These are phyloP conservation scores for Lipomyces sp. DNA, from an alignment of 805 yeast genomes.

Conservation along the genomic window DNA sequence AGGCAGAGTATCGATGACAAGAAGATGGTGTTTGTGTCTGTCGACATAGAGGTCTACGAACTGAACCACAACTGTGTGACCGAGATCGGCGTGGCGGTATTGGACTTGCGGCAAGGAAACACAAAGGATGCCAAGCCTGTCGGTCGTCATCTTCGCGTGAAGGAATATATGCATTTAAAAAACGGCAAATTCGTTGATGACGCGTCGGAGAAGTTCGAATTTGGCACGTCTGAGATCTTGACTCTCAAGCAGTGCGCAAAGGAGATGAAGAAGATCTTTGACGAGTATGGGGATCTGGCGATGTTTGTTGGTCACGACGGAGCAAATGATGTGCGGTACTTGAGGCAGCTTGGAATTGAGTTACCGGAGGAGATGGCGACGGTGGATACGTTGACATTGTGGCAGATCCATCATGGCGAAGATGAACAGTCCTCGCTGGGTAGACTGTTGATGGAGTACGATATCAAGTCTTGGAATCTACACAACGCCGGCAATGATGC, in stretches of 20 bases:
- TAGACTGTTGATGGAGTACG: neutral
- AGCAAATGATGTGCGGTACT: conserved; percentile 20
- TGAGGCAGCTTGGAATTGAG: conserved; percentile 7
- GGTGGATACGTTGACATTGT: conserved; percentile 19
- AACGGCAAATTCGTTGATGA: conserved; percentile 27
- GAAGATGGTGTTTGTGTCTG: conserved; percentile 18
- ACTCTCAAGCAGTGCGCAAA: conserved; percentile 4
- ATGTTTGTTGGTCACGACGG: conserved; percentile 32
- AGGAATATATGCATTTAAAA: conserved; percentile 15
- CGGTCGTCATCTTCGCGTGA: conserved; percentile 18
- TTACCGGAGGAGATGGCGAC: conserved; percentile 5
- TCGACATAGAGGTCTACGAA: conserved; percentile 30
- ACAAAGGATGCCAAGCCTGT: neutral
- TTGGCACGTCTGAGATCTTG: conserved; percentile 22
- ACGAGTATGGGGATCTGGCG: neutral
- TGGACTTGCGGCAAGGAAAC: conserved; percentile 7
- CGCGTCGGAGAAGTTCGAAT: conserved; percentile 23
- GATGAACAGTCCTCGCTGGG: conserved; percentile 10
- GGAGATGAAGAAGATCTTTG: conserved; percentile 8
- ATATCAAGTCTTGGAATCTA: conserved; percentile 20
- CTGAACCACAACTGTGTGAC: conserved; percentile 10
- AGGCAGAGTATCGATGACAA: conserved; percentile 7
- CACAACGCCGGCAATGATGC: conserved; percentile 38
- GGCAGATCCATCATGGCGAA: conserved; percentile 14
- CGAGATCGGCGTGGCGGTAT: conserved; percentile 24